Conservation (phyloP, 306 rosid genomes). For the Quillaja saponaria region DNA sequence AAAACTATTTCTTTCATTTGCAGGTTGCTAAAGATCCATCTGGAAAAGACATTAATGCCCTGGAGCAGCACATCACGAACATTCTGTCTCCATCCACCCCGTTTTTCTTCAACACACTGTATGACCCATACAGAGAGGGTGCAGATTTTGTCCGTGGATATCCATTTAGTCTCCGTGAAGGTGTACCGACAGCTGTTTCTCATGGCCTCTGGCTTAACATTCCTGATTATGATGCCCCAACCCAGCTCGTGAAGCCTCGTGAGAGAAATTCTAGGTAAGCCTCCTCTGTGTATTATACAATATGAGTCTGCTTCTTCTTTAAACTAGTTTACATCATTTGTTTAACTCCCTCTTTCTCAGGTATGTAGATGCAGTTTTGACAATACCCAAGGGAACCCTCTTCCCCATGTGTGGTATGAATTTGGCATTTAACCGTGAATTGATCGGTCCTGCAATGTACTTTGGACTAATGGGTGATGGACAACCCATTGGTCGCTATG, state of each 20-base stretch:
- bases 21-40: slow-evolving; percentile 85
- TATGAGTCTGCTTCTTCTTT: not conserved
- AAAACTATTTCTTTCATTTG: slow-evolving; percentile 1
- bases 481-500: slow-evolving; percentile 80
- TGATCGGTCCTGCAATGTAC: slow-evolving; percentile 90
- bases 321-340: not conserved
- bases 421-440: slow-evolving; percentile 76
- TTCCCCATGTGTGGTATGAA: slow-evolving; percentile 94
- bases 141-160: slow-evolving; percentile 85
- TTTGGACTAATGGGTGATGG: slow-evolving; percentile 93
- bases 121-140: slow-evolving; percentile 84
- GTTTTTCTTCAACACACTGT: slow-evolving; percentile 76
- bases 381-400: slow-evolving; percentile 74
- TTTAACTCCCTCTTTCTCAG: slow-evolving; percentile 34
- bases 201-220: slow-evolving; percentile 91
- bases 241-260: slow-evolving; percentile 84
- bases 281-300: not conserved
- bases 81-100: slow-evolving; percentile 74
- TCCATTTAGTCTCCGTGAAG: slow-evolving; percentile 77
- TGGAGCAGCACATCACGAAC: slow-evolving; percentile 80
- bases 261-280: slow-evolving; percentile 74
- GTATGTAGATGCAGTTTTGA: slow-evolving; percentile 81
- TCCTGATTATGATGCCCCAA: slow-evolving; percentile 89
- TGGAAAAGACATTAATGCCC: slow-evolving; percentile 72
- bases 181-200: slow-evolving; percentile 74